phyloP scores from a whole-genome alignment of 2,329 filamentous ascomycete species.

The Pyrenochaeta sp. region DNA sequence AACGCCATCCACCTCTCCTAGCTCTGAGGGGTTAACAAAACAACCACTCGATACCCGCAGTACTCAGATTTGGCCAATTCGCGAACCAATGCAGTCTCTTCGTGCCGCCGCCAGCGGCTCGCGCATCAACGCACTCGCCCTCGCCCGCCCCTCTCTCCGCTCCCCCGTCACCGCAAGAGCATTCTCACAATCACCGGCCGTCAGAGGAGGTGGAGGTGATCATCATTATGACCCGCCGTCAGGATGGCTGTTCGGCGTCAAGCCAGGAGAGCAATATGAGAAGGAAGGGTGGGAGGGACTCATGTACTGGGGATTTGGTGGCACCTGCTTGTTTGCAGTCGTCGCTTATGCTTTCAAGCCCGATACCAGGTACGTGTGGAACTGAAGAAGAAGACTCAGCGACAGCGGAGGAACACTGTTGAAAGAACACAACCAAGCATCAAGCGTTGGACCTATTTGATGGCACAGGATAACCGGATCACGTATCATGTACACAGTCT shows the following conservation, averaged over 20 bases:
- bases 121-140: conserved; percentile 29
- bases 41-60: conserved; percentile 3
- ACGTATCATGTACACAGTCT: too few relatives aligned
- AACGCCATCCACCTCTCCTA: conserved; percentile 4
- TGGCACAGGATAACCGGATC: too few relatives aligned
- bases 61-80: not conserved
- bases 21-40: not conserved
- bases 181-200: conserved; percentile 31
- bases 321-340: conserved; percentile 73
- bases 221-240: conserved; percentile 86
- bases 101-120: conserved; percentile 32
- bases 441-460: too few relatives aligned
- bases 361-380: conserved; percentile 86
- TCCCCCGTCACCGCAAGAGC: conserved; percentile 23
- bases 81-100: conserved; percentile 32
- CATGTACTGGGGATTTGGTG: conserved; percentile 85
- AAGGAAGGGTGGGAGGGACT: conserved; percentile 95
- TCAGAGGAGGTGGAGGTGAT: conserved; percentile 60
- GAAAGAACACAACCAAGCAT: not conserved
- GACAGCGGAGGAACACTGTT: not conserved
- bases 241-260: conserved; percentile 93
- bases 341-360: conserved; percentile 96
- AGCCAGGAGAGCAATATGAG: conserved; percentile 93
- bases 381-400: not conserved
- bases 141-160: conserved; percentile 20